These are phyloP conservation scores for Phaseolus coccineus DNA, from an alignment of 331 rosid species.

Conservation along the genomic window DNA sequence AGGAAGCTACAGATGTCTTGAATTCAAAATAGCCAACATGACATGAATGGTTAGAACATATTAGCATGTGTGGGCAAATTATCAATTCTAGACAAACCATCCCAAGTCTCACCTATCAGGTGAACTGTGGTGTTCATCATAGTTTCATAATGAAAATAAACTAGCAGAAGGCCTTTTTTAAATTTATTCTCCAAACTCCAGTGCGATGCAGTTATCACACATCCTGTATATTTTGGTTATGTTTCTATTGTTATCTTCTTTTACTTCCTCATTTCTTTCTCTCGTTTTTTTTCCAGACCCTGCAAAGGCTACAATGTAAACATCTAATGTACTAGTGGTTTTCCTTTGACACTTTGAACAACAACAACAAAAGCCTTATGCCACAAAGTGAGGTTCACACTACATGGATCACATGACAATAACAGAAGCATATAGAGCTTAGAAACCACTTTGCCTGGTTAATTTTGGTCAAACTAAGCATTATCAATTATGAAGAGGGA, in stretches of 20 bases:
- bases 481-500: background rate
- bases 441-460: slow-evolving; percentile 17
- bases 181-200: slow-evolving; percentile 25
- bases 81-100: slow-evolving; percentile 21
- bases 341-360: background rate
- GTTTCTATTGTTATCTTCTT: background rate
- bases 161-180: slow-evolving; percentile 7
- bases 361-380: no score
- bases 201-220: slow-evolving; percentile 21
- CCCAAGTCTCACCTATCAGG: slow-evolving; percentile 6
- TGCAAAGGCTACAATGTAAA: slow-evolving; percentile 17
- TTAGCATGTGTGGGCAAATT: slow-evolving; percentile 13
- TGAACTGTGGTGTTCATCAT: slow-evolving; percentile 6
- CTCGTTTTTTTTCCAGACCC: background rate
- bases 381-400: no score
- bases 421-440: slow-evolving; percentile 15
- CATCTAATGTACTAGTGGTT: slow-evolving; percentile 14
- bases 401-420: no score
- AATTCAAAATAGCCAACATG: slow-evolving; percentile 14
- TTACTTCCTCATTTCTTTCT: slow-evolving; percentile 9
- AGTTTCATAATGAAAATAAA: slow-evolving; percentile 29
- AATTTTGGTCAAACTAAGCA: slow-evolving; percentile 16
- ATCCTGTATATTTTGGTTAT: slow-evolving; percentile 2
- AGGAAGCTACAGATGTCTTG: slow-evolving; percentile 26
- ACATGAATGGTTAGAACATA: slow-evolving; percentile 9